phyloP scores from a whole-genome alignment of 139 green algal species.

The Mesostigma viride region DNA sequence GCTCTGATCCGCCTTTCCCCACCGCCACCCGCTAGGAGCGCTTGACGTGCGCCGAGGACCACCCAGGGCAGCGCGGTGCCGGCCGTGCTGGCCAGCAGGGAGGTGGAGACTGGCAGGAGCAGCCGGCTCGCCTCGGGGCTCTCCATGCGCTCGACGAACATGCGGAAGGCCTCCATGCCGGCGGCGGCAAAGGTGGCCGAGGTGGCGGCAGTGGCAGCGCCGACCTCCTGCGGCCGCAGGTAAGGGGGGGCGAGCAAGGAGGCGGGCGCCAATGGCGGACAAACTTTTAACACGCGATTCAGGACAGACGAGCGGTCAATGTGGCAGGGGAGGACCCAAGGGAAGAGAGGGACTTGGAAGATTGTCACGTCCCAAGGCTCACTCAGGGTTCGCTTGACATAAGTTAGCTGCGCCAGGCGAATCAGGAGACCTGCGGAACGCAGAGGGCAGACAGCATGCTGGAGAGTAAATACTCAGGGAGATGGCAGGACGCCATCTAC shows the following conservation, averaged over 20 bases:
- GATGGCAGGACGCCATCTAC: too few relatives aligned
- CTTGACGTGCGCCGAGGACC: too few relatives aligned
- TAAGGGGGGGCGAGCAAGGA: neutral
- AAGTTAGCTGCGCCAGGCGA: neutral
- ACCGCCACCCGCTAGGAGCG: too few relatives aligned
- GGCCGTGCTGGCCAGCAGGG: too few relatives aligned
- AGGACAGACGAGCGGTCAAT: neutral
- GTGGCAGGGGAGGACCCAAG: neutral
- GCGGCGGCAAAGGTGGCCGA: conserved; percentile 74
- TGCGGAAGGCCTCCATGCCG: conserved; percentile 66
- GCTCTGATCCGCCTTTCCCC: too few relatives aligned
- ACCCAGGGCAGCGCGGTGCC: too few relatives aligned
- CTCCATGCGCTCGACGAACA: conserved; percentile 65
- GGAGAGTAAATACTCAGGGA: too few relatives aligned
- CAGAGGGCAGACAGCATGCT: too few relatives aligned
- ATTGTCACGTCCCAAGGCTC: neutral
- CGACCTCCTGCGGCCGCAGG: conserved; percentile 6
- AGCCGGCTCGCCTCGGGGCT: too few relatives aligned
- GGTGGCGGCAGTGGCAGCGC: conserved; percentile 59
- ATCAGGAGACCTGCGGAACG: too few relatives aligned
- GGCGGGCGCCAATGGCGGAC: neutral
- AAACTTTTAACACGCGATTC: neutral
- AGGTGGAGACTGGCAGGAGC: too few relatives aligned
- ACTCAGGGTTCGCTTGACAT: neutral
- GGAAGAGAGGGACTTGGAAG: neutral